Percentiles rank a stretch among this genome's conserved stretches.
phyloP scores from a whole-genome alignment of 2,329 filamentous ascomycete genomes.

The Ophiosphaerella herpotricha region DNA sequence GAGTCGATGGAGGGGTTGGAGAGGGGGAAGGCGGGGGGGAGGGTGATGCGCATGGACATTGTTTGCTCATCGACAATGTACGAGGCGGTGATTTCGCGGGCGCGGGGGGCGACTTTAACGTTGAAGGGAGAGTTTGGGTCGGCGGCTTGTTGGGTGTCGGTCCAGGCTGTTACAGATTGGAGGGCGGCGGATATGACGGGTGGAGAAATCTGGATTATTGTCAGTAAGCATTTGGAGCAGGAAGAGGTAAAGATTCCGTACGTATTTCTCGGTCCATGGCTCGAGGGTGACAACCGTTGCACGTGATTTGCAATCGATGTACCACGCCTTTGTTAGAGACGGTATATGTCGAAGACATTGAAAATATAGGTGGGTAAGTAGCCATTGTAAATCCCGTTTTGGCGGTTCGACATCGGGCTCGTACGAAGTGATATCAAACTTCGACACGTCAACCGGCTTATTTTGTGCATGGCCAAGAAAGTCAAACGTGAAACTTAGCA shows the following conservation, averaged over 20 bases:
- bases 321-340: constrained; percentile 82
- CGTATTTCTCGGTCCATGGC: constrained; percentile 79
- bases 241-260: constrained; percentile 7
- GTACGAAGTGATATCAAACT: constrained; percentile 70
- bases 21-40: constrained; percentile 83
- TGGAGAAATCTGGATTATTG: constrained; percentile 63
- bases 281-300: constrained; percentile 81
- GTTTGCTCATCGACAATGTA: constrained; percentile 88
- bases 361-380: constrained; percentile 86
- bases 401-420: constrained; percentile 63
- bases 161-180: constrained; percentile 71
- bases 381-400: constrained; percentile 78
- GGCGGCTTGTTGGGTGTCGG: constrained; percentile 46
- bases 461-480: constrained; percentile 79
- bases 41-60: constrained; percentile 78
- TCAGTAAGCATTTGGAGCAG: not conserved
- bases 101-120: constrained; percentile 73
- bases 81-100: constrained; percentile 77
- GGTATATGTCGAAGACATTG: constrained; percentile 76
- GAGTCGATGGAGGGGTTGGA: constrained; percentile 76
- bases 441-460: constrained; percentile 70
- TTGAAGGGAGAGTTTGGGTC: constrained; percentile 56
- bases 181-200: constrained; percentile 69
- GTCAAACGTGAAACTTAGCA: constrained; percentile 82
- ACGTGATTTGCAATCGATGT: constrained; percentile 75